phyloP scores from a whole-genome alignment of 768 basidiomycete species.

The Boletellus emodensis region DNA sequence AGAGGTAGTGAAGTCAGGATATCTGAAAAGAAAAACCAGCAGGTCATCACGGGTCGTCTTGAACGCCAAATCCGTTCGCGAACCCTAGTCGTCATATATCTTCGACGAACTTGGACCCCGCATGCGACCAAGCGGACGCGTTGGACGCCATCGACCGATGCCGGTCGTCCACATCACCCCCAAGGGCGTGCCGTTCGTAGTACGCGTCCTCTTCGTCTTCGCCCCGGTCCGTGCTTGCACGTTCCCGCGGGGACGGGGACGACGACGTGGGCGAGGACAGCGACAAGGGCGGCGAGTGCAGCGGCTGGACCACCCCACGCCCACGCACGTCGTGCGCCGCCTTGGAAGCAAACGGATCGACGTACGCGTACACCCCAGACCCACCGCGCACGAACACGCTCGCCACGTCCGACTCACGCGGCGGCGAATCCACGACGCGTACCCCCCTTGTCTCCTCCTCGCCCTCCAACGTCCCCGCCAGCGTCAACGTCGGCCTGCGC shows the following conservation, averaged over 20 bases:
- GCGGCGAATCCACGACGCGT: conserved; percentile 25
- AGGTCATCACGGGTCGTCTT: too few species aligned
- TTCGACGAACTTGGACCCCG: conserved; percentile 51
- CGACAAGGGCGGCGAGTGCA: conserved; percentile 25
- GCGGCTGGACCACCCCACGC: conserved; percentile 5
- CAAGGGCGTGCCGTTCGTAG: too few species aligned
- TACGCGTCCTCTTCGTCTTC: background rate
- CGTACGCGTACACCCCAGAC: conserved; percentile 12
- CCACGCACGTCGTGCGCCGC: background rate
- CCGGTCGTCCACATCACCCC: background rate
- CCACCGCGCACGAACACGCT: conserved; percentile 7
- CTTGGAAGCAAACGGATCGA: conserved; percentile 19
- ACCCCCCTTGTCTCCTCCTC: background rate
- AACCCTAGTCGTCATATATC: conserved; percentile 14
- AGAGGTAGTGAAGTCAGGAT: too few species aligned
- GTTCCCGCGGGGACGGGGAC: conserved; percentile 12
- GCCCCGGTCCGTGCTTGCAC: conserved; percentile 13
- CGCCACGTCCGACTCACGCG: conserved; percentile 15
- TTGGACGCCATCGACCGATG: conserved; percentile 25
- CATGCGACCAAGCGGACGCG: conserved; percentile 36
- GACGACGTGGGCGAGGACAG: conserved; percentile 21
- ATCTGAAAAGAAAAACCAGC: too few species aligned
- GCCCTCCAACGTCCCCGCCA: background rate
- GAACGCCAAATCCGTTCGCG: background rate
- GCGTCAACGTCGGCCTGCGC: background rate